Conservation (phyloP, 1,284 basidiomycete species). For the Apiotrichum domesticum region DNA sequence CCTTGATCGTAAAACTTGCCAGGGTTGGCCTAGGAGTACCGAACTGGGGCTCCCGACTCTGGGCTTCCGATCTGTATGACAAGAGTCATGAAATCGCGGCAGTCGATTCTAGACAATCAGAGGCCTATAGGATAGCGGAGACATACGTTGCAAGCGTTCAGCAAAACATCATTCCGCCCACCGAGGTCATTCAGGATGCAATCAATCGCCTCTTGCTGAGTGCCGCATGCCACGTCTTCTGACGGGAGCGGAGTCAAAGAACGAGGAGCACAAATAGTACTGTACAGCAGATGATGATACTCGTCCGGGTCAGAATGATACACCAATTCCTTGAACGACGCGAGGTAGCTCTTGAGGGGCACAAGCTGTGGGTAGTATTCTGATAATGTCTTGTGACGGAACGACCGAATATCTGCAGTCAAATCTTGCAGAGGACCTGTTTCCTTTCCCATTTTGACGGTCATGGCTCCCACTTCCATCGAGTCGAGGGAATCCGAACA, state of each 20-base stretch:
- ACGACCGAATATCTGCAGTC: no score
- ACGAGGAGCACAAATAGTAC: conserved; percentile 21
- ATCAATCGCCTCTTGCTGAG: conserved; percentile 31
- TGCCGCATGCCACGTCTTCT: not conserved
- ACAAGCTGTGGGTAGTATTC: conserved; percentile 31
- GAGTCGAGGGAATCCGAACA: no score
- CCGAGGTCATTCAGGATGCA: conserved; percentile 25
- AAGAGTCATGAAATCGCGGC: no score
- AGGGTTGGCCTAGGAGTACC: conserved; percentile 18
- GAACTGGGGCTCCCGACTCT: conserved; percentile 16
- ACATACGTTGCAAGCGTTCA: conserved; percentile 22
- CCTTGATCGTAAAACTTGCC: conserved; percentile 32
- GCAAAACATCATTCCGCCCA: conserved; percentile 19
- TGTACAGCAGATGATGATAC: conserved; percentile 21
- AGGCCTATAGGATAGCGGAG: no score
- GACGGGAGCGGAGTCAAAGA: not conserved
- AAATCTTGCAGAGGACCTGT: no score
- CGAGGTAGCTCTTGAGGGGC: conserved; percentile 20
- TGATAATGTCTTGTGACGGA: conserved; percentile 39
- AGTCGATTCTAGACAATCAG: no score
- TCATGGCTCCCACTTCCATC: no score
- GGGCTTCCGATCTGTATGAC: no score
- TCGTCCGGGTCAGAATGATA: conserved; percentile 20
- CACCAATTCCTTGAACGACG: conserved; percentile 1
- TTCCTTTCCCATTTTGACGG: no score